A percentile compares a stretch with the other conserved stretches of the same genome.
Evolutionary conservation across 805 yeast genomes (phyloP).

Genomic region (Clavispora phyllophila): DNA sequence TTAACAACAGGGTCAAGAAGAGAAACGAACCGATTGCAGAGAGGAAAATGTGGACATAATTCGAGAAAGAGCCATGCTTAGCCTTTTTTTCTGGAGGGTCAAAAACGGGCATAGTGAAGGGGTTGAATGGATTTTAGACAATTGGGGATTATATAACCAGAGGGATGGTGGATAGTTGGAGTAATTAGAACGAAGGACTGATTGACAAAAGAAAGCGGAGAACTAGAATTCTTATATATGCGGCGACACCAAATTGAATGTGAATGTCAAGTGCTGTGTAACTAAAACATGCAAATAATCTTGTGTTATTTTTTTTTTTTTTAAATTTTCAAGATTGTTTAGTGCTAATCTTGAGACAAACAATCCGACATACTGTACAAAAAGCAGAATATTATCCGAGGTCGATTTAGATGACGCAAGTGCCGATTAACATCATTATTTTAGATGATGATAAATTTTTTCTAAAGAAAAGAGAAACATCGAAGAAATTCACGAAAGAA

Average conservation of each 20-base stretch:
- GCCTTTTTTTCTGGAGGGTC: slow-evolving; percentile 20
- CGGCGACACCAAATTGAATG: neutral
- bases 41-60: slow-evolving; percentile 17
- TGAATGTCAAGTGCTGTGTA: neutral
- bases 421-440: neutral
- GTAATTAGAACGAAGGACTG: neutral
- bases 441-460: neutral
- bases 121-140: neutral
- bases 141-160: neutral
- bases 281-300: neutral
- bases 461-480: neutral
- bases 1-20: slow-evolving; percentile 21
- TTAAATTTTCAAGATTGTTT: neutral
- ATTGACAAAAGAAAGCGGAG: neutral
- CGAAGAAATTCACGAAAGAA: too few relatives aligned
- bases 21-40: slow-evolving; percentile 26
- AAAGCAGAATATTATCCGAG: neutral
- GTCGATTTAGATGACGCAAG: neutral
- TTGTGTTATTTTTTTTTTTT: neutral
- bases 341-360: neutral
- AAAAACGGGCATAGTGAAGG: slow-evolving; percentile 6
- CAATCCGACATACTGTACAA: neutral
- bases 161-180: neutral
- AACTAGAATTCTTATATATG: neutral
- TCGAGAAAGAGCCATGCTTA: slow-evolving; percentile 18